Evolutionary conservation across 495 filamentous ascomycete species (phyloP), one percentile per base, ranked within the genome.

Genomic region (Niebla homalea): DNA sequence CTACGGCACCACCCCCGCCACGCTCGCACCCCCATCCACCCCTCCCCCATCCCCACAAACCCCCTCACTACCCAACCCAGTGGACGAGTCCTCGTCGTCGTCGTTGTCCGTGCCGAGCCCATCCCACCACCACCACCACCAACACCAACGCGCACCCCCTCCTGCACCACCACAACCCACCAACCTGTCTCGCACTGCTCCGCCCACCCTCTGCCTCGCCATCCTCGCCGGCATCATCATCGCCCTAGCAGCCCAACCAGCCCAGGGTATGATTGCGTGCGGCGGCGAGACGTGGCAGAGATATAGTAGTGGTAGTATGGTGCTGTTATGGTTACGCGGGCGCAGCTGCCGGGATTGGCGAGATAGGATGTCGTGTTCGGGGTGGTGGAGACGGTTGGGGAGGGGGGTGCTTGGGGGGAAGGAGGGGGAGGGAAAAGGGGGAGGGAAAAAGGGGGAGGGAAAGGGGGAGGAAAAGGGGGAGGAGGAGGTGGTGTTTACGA

Each of bases 211-310:
- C 15, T 67, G 67, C 19, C 57, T 59, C 1, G 49, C 66, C 0
- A 67, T 68, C 1, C 46, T 53, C 0, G 64, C 67, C 39, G 60
- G 57, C n/a, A 35, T 59, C 0, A 43, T 60, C 26, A 39, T 39
- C n/a, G 54, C 60, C 5, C 68, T 54, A 0, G 32, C 69, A 1
- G 16, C 66, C 11, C 52, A 57, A 16, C 35, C 71, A 7, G 64
- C 42, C 23, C 47, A 77, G 10, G 43, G 60, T 8, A 63, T 32
- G 0, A 60, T 71, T 7, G 80, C 82, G 79, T 65, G 64, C 55
- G 71, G 70, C 0, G 58, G 66, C 16, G 71, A 79, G 56, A 65
- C 72, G 42, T 75, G 80, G 51, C 78, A 81, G 57, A 82, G 79
- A 79, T 58, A 73, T 52, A 76, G 81, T 58, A 68, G 79, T 32